Evolutionary conservation across 495 filamentous ascomycete genomes (phyloP), one percentile per base, ranked within the genome.

Genomic region (Annulohypoxylon bovei): DNA sequence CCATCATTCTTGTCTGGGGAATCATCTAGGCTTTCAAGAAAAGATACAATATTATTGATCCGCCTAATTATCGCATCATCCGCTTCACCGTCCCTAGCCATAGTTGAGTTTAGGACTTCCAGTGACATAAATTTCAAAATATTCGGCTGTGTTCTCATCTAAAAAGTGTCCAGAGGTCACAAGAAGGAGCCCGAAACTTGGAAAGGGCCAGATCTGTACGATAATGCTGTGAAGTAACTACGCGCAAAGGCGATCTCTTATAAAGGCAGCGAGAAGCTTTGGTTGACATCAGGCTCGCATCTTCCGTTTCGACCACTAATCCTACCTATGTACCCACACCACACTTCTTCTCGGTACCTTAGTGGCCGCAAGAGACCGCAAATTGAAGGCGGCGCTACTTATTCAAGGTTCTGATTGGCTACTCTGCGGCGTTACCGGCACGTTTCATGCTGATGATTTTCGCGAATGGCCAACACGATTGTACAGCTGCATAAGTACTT

Each of bases 211-310:
- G 56, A 27, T n/a, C 1, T 60, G n/a, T 33, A 47, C 33, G 39
- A 33, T 1, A 60, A 59, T 32, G 37, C 12, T 46, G 30, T 32
- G 3, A 46, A 32, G 35, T 44, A 30, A 44, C n/a, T 22, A 44
- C 4, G 16, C 14, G 40, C n/a, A 47, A 47, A 22, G 11, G 56
- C n/a, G 56, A 47, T 32, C 39, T 33, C 27, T 59, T 59, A 59
- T 32, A 44, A 18, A 58, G 4, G 14, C 54, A 23, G 7, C 50
- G n/a, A 53, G 50, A 54, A 23, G n/a, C 27, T 23, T 32, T 32
- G 30, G 30, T 32, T 32, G 30, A 32, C 30, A 32, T 32, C 30
- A 32, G 30, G 30, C 30, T 32, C 30, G 30, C 7, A 32, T 32
- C 30, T 32, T 32, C 30, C 7, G 30, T 32, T 32, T 32, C 30